phyloP scores from a whole-genome alignment of 2,329 filamentous ascomycete species.

The Dothistroma pini region DNA sequence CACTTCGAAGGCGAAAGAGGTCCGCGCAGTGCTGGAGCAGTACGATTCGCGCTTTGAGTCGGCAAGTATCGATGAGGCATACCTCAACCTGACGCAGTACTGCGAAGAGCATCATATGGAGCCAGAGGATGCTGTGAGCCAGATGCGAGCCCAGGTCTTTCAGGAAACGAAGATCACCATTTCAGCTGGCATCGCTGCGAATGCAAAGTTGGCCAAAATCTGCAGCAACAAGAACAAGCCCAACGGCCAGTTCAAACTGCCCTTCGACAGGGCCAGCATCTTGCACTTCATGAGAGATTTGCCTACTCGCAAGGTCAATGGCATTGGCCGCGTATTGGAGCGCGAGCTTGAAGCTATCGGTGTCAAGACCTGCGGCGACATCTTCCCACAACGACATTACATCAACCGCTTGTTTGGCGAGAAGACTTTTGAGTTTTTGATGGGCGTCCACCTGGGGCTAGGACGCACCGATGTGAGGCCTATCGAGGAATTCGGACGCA shows the following conservation, averaged over 20 bases:
- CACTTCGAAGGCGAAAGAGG: conserved; percentile 80
- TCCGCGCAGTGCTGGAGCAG: conserved; percentile 74
- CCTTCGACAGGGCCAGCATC: conserved; percentile 68
- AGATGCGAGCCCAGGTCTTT: conserved; percentile 73
- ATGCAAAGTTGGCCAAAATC: conserved; percentile 91
- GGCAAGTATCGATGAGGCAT: conserved; percentile 93
- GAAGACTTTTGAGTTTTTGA: conserved; percentile 83
- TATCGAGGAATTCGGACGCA: conserved; percentile 83
- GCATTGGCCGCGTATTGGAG: conserved; percentile 90
- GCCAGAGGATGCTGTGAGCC: conserved; percentile 69
- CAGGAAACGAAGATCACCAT: conserved; percentile 79
- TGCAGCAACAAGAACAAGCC: conserved; percentile 95
- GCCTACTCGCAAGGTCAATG: conserved; percentile 87
- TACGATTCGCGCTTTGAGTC: conserved; percentile 92
- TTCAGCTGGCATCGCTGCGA: conserved; percentile 90
- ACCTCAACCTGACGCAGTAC: conserved; percentile 87
- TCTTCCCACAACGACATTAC: conserved; percentile 71
- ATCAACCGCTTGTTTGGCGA: conserved; percentile 80
- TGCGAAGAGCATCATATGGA: conserved; percentile 64
- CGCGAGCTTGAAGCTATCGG: conserved; percentile 84
- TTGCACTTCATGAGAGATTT: conserved; percentile 77
- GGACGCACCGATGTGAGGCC: conserved; percentile 75
- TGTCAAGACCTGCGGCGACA: conserved; percentile 82
- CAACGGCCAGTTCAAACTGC: conserved; percentile 80
- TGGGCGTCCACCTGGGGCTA: conserved; percentile 79